Conservation (phyloP, 164 flowering plant genomes). For the Vitis labrusca region DNA sequence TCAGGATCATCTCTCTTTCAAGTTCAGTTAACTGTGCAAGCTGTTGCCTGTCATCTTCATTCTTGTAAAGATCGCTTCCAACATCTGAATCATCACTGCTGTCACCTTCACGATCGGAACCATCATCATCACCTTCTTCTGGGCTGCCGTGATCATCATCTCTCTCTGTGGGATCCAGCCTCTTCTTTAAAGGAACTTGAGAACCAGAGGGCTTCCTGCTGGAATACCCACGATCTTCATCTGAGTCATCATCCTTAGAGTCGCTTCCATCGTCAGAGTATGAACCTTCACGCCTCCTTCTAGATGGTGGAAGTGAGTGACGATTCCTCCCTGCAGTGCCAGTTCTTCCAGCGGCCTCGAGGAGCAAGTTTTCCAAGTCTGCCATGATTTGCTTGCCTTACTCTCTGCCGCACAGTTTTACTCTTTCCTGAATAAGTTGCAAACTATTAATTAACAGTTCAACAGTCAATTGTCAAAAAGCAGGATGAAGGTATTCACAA, state of each 20-base stretch:
- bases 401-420: no score
- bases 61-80: slow-evolving; percentile 88
- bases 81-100: slow-evolving; percentile 79
- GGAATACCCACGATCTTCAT: slow-evolving; percentile 60
- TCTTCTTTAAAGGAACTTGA: slow-evolving; percentile 91
- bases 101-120: slow-evolving; percentile 45
- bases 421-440: no score
- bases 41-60: slow-evolving; percentile 68
- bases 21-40: slow-evolving; percentile 78
- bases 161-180: slow-evolving; percentile 68
- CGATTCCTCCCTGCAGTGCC: slow-evolving; percentile 55
- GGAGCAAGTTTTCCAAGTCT: slow-evolving; percentile 80
- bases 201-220: slow-evolving; percentile 73
- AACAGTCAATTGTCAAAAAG: no score
- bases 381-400: slow-evolving; percentile 41
- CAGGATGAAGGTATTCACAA: no score
- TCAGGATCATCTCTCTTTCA: slow-evolving; percentile 77
- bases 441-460: no score
- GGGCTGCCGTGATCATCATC: slow-evolving; percentile 64
- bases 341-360: slow-evolving; percentile 93
- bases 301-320: slow-evolving; percentile 52
- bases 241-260: slow-evolving; percentile 83
- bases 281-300: slow-evolving; percentile 63
- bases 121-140: slow-evolving; percentile 49
- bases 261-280: slow-evolving; percentile 89